Percentiles rank a stretch among this genome's conserved stretches.
phyloP scores from a whole-genome alignment of 805 yeast species.

The Hanseniaspora meyeri region DNA sequence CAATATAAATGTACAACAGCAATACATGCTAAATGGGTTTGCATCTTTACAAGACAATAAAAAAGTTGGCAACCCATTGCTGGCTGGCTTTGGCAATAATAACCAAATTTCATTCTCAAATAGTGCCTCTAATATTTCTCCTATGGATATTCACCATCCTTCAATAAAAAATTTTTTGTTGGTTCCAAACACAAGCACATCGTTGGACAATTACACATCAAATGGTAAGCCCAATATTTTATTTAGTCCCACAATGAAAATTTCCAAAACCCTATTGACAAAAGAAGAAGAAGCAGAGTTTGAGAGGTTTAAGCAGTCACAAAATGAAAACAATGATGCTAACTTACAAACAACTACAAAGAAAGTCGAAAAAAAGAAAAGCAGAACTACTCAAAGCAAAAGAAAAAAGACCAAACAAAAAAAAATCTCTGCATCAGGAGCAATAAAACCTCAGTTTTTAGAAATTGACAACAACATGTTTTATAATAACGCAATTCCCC shows the following conservation, averaged over 20 bases:
- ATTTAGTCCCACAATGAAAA: neutral
- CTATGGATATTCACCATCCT: neutral
- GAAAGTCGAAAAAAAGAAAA: neutral
- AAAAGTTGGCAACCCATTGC: neutral
- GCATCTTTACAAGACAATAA: neutral
- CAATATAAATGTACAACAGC: neutral
- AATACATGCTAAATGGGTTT: neutral
- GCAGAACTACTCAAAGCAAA: neutral
- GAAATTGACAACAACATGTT: neutral
- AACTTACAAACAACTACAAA: neutral
- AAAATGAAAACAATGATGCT: neutral
- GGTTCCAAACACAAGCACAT: neutral
- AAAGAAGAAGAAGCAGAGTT: neutral
- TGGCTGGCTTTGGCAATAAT: neutral
- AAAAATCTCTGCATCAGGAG: neutral
- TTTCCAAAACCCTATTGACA: neutral
- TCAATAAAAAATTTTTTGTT: neutral
- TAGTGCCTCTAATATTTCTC: conserved; percentile 3
- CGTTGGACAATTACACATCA: neutral
- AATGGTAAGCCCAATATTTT: neutral
- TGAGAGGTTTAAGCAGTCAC: neutral
- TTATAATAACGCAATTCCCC: neutral
- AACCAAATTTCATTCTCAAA: neutral
- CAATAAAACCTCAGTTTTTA: neutral
- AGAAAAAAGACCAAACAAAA: neutral